phyloP scores from a whole-genome alignment of 192 early-diverging fungal genomes.

The Backusella westeae region DNA sequence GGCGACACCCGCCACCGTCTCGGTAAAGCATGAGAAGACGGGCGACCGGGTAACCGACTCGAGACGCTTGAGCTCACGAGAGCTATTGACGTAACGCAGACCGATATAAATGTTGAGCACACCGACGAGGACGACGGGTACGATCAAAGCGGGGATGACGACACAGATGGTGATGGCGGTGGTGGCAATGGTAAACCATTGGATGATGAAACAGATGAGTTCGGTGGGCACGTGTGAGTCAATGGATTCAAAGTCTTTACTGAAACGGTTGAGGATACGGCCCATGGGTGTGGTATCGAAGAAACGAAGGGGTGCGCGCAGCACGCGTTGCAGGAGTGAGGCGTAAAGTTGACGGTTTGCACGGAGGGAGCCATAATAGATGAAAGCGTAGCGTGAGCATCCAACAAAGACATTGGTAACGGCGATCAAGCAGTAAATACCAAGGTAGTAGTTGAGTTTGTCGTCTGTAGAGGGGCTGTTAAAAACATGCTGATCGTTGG shows the following conservation, averaged over 20 bases:
- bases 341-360: conserved; percentile 60
- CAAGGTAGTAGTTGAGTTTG: conserved; percentile 53
- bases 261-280: conserved; percentile 86
- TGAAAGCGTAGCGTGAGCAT: conserved; percentile 26
- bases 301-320: conserved; percentile 78
- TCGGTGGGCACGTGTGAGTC: conserved; percentile 59
- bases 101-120: conserved; percentile 52
- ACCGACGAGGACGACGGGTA: conserved; percentile 34
- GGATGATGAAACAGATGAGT: conserved; percentile 45
- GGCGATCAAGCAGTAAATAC: conserved; percentile 56
- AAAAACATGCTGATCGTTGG: neutral
- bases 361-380: conserved; percentile 46
- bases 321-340: conserved; percentile 52
- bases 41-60: conserved; percentile 75
- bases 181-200: conserved; percentile 46
- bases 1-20: conserved; percentile 66
- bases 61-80: conserved; percentile 83
- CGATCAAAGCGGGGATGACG: conserved; percentile 65
- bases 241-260: conserved; percentile 82
- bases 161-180: conserved; percentile 55
- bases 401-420: conserved; percentile 26
- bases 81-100: conserved; percentile 56
- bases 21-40: conserved; percentile 78
- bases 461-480: conserved; percentile 24
- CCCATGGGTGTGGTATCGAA: conserved; percentile 88